Evolutionary conservation across 2,329 filamentous ascomycete genomes (phyloP).

Genomic region (Annulohypoxylon truncatum): DNA sequence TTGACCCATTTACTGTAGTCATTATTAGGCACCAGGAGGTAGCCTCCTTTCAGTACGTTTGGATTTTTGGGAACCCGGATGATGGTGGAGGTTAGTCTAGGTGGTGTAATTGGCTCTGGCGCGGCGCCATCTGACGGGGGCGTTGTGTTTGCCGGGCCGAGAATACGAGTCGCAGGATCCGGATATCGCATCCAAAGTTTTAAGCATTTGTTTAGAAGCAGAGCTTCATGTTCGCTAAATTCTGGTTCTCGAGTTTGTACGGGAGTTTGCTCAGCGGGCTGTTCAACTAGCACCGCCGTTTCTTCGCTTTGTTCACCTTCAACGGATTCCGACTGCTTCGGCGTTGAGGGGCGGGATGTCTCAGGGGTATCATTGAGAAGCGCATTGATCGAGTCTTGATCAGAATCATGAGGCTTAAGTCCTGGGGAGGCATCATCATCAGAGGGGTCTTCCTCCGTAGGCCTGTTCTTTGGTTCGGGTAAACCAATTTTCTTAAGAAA

Average conservation of each 20-base stretch:
- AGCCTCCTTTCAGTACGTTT: slow-evolving; percentile 84
- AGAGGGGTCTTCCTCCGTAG: slow-evolving; percentile 51
- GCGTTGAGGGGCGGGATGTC: slow-evolving; percentile 57
- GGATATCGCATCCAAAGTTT: slow-evolving; percentile 73
- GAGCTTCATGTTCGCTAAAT: slow-evolving; percentile 59
- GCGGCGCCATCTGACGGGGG: slow-evolving; percentile 74
- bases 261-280: slow-evolving; percentile 21
- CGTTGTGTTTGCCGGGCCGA: slow-evolving; percentile 71
- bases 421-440: slow-evolving; percentile 52
- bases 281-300: slow-evolving; percentile 39
- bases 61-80: slow-evolving; percentile 84
- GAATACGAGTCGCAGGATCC: slow-evolving; percentile 65
- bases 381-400: slow-evolving; percentile 66
- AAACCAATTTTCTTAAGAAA: slow-evolving; percentile 70
- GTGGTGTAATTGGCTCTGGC: slow-evolving; percentile 61
- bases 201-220: slow-evolving; percentile 67
- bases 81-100: slow-evolving; percentile 79
- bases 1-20: slow-evolving; percentile 88
- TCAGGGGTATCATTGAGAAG: slow-evolving; percentile 69
- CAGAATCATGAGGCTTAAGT: slow-evolving; percentile 53
- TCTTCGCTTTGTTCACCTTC: slow-evolving; percentile 44
- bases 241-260: slow-evolving; percentile 51
- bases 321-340: slow-evolving; percentile 36
- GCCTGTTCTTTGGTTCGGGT: slow-evolving; percentile 55
- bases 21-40: slow-evolving; percentile 85